phyloP scores from a whole-genome alignment of 176 grass and related monocot species.

The Dendrocalamus sinicus region DNA sequence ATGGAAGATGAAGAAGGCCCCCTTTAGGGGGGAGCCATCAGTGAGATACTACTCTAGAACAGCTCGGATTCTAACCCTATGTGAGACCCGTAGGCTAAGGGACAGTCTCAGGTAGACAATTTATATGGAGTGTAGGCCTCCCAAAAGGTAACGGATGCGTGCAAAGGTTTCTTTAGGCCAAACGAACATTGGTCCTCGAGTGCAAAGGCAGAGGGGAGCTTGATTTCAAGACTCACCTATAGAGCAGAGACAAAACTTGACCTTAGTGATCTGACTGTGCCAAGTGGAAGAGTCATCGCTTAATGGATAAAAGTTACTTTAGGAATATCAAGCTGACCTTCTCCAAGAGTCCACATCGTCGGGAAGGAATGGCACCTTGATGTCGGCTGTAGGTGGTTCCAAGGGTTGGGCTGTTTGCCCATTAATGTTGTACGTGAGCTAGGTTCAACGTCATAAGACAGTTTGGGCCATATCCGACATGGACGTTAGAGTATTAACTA shows the following conservation, averaged over 20 bases:
- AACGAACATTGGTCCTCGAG: neutral
- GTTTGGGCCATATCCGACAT: neutral
- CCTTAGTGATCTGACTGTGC: neutral
- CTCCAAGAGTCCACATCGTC: no score
- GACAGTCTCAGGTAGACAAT: neutral
- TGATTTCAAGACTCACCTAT: neutral
- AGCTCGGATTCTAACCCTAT: neutral
- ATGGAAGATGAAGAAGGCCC: no score
- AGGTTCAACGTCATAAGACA: neutral
- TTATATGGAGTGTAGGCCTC: neutral
- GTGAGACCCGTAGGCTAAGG: neutral
- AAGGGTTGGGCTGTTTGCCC: neutral
- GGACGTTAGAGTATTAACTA: constrained; percentile 11
- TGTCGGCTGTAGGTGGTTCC: neutral
- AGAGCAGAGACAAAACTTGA: neutral
- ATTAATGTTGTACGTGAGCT: neutral
- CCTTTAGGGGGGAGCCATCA: no score
- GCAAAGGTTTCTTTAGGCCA: neutral
- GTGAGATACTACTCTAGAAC: neutral
- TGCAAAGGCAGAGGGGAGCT: neutral
- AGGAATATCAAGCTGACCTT: no score
- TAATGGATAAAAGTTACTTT: neutral
- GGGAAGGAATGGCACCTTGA: no score
- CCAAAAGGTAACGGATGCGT: neutral
- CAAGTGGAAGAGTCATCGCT: neutral